Conservation (phyloP, 345 rosid genomes). For the Populus nigra region DNA sequence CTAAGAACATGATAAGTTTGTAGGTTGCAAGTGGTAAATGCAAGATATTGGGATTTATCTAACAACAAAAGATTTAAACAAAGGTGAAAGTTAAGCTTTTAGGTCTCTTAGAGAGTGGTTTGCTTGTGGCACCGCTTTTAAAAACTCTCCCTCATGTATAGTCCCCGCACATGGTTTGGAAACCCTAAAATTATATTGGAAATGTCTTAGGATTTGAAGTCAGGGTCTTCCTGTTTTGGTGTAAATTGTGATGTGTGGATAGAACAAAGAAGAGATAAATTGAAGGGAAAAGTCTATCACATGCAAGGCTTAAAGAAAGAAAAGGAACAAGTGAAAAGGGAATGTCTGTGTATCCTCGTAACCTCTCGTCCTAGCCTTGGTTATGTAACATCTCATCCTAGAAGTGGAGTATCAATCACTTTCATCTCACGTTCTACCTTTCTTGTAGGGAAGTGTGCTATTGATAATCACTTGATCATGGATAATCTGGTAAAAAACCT, state of each 20-base stretch:
- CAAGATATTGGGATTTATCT: background rate
- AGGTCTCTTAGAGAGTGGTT: background rate
- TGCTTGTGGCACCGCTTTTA: background rate
- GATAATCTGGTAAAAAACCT: slow-evolving; percentile 25
- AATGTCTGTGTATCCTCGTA: background rate
- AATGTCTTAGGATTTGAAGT: background rate
- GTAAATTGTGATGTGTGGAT: background rate
- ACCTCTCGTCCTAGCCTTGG: background rate
- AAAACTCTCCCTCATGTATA: background rate
- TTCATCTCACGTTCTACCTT: slow-evolving; percentile 5
- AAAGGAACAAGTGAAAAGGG: background rate
- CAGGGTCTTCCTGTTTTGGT: background rate
- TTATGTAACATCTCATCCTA: background rate
- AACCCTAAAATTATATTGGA: background rate
- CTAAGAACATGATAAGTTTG: background rate
- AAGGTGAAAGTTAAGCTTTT: background rate
- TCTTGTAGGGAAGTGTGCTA: slow-evolving; percentile 27
- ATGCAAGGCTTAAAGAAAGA: background rate
- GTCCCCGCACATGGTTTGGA: background rate
- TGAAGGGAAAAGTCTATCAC: background rate
- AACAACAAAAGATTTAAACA: background rate
- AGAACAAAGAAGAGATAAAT: background rate
- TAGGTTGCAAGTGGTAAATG: background rate
- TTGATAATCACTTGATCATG: slow-evolving; percentile 2
- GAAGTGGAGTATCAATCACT: background rate